Conservation (phyloP, 306 rosid genomes). For the Lathyrus oleraceus region DNA sequence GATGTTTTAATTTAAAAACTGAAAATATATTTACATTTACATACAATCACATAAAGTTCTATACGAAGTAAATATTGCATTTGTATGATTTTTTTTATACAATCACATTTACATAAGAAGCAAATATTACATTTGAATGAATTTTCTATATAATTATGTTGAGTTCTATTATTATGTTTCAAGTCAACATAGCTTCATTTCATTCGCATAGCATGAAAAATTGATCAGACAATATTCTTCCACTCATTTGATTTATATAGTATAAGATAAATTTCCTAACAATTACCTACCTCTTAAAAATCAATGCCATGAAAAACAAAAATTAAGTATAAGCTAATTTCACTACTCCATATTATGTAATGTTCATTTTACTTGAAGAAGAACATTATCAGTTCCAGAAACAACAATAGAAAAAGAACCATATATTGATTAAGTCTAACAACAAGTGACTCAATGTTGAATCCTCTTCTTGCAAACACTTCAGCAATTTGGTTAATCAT, state of each 20-base stretch:
- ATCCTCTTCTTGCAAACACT: slow-evolving; percentile 78
- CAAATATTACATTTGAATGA: slow-evolving; percentile 1
- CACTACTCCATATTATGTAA: no score
- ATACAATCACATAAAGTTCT: no score
- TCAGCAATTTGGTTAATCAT: slow-evolving; percentile 82
- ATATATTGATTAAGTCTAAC: slow-evolving; percentile 76
- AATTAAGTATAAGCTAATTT: background rate
- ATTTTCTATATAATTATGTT: background rate
- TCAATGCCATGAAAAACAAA: background rate
- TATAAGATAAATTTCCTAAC: slow-evolving; percentile 9
- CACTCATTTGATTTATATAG: slow-evolving; percentile 7
- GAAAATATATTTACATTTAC: no score
- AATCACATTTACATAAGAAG: no score
- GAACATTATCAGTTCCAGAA: slow-evolving; percentile 59
- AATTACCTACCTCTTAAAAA: background rate
- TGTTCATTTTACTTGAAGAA: slow-evolving; percentile 50
- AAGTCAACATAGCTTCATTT: slow-evolving; percentile 8
- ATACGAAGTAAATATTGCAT: no score
- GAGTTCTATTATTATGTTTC: background rate
- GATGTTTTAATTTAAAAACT: no score
- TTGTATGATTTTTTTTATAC: no score
- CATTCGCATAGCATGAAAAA: background rate
- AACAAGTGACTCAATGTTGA: slow-evolving; percentile 76
- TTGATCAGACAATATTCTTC: slow-evolving; percentile 4
- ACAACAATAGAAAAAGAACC: slow-evolving; percentile 80